These are phyloP conservation scores for Croton laevigatus DNA, from an alignment of 441 rosid genomes.

Conservation along the genomic window DNA sequence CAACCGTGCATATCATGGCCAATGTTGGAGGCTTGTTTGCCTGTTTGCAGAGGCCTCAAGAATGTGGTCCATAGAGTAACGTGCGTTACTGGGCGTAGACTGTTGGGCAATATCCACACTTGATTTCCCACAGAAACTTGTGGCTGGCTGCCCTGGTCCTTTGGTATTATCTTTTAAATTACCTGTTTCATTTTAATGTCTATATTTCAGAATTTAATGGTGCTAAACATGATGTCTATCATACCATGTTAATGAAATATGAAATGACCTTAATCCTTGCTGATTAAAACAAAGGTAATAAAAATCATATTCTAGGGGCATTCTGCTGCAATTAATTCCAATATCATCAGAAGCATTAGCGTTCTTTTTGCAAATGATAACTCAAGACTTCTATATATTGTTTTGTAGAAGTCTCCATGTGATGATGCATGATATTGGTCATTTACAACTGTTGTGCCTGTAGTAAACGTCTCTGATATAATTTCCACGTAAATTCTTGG, in stretches of 20 bases:
- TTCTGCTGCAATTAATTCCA: background rate
- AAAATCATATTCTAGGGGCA: background rate
- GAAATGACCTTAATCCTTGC: background rate
- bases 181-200: background rate
- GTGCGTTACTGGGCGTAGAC: slow-evolving; percentile 13
- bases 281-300: background rate
- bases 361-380: too few relatives aligned
- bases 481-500: background rate
- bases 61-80: slow-evolving; percentile 24
- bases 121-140: slow-evolving; percentile 14
- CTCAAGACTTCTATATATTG: slow-evolving; percentile 20
- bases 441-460: background rate
- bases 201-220: background rate
- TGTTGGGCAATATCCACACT: slow-evolving; percentile 22
- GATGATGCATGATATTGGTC: slow-evolving; percentile 22
- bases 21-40: slow-evolving; percentile 27
- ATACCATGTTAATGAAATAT: background rate
- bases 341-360: too few relatives aligned
- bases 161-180: slow-evolving; percentile 19
- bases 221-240: background rate
- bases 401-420: slow-evolving; percentile 24
- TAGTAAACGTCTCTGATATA: background rate
- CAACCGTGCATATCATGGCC: slow-evolving; percentile 21
- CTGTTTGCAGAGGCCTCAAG: slow-evolving; percentile 31
- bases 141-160: slow-evolving; percentile 25